Evolutionary conservation across 345 rosid genomes (phyloP), one percentile per base, ranked within the genome.

Genomic region (Ceriops decandra): DNA sequence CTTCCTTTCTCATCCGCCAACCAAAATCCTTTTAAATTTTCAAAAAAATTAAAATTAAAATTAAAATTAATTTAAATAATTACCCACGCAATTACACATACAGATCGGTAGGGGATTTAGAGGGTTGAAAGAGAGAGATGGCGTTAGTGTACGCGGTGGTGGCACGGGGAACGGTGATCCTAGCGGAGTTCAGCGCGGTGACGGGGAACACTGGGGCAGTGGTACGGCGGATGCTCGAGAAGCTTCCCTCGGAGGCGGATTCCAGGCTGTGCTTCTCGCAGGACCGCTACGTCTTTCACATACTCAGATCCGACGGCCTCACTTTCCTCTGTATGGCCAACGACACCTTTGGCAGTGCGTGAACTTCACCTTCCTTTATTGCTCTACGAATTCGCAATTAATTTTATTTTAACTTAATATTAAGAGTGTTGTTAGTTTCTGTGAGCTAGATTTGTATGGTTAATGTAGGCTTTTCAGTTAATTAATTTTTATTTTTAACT

Each of bases 161-260:
- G 78, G 93, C 99, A 46, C 79, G 97, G 52, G 97, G 91, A 27
- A 92, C 96, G 76, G 97, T 95, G 69, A 92, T 90, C 26, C 80
- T 95, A 62, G 93, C 99, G 28, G 99, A 95, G 80, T 95, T 95
- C 84, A 91, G 93, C 80, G 99, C 95, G 47, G 98, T 90, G 60
- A 85, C 96, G 7, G 99, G 99, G 52, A 95, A 95, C 80, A 72
- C 90, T 1, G 98, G 97, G 68, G 93, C 98, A 17, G 93, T 95
- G 38, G 86, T 87, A 10, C 75, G 99, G 28, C 82, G 98, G 84
- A 87, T 95, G 72, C 85, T 95, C 33, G 96, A 95, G 88, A 95
- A 88, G 77, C 88, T 95, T 7, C 96, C 89, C 24, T 73, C 75
- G 60, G 92, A 74, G 73, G 82, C 85, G 62, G 91, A 91, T 57